phyloP scores from a whole-genome alignment of 257 asterid genomes.

The Ajuga chamaepitys region DNA sequence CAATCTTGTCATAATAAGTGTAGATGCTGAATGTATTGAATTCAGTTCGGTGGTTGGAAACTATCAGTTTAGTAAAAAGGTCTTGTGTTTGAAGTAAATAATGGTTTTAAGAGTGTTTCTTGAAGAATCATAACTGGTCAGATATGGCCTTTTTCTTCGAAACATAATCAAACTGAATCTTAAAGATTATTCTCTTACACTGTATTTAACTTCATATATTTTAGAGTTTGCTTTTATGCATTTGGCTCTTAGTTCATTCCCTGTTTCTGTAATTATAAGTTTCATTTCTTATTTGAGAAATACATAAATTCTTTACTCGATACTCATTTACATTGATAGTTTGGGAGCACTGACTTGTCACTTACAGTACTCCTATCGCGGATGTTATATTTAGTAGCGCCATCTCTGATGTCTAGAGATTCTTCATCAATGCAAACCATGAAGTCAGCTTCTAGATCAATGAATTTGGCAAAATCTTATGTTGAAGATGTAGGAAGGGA shows the following conservation, averaged over 20 bases:
- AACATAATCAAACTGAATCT: too few species aligned
- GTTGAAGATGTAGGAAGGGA: constrained; percentile 59
- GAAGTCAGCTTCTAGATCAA: constrained; percentile 54
- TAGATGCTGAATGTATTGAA: background rate
- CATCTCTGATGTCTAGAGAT: constrained; percentile 45
- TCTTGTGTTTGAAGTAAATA: too few species aligned
- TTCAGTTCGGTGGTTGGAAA: too few species aligned
- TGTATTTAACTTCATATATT: too few species aligned
- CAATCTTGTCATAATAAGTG: background rate
- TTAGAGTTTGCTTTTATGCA: background rate
- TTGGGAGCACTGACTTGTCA: constrained; percentile 6
- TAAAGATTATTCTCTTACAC: too few species aligned
- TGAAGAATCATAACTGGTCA: too few species aligned
- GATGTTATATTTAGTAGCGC: constrained; percentile 43
- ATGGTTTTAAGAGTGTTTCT: too few species aligned
- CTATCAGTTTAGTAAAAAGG: too few species aligned
- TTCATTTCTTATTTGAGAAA: background rate
- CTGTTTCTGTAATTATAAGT: background rate
- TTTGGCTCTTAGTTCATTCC: background rate
- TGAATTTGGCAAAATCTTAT: constrained; percentile 64
- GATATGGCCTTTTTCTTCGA: too few species aligned
- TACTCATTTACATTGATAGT: background rate
- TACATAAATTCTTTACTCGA: background rate
- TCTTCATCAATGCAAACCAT: constrained; percentile 43
- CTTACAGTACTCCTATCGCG: constrained; percentile 57